phyloP scores from a whole-genome alignment of 108 stramenopile species.

The Aurantiochytrium sp. region DNA sequence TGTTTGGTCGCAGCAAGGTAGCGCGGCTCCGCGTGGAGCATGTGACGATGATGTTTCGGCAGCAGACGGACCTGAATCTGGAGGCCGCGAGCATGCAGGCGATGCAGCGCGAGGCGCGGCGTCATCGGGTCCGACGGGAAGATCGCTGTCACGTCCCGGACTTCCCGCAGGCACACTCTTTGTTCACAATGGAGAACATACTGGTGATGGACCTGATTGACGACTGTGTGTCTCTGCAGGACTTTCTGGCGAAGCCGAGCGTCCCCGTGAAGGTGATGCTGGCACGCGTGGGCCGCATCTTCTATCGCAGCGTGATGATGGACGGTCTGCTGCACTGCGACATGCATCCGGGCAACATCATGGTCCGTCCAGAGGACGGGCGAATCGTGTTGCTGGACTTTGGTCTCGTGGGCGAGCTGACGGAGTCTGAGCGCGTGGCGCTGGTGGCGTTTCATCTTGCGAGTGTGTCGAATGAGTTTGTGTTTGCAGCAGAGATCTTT shows the following conservation, averaged over 20 bases:
- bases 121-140: neutral
- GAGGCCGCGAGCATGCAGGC: neutral
- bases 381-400: neutral
- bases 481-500: neutral
- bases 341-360: neutral
- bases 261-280: neutral
- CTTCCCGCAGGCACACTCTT: neutral
- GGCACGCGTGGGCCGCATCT: neutral
- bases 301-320: neutral
- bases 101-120: neutral
- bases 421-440: neutral
- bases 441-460: neutral
- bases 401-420: neutral
- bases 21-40: neutral
- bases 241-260: neutral
- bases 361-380: neutral
- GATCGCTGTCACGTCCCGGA: neutral
- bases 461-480: neutral
- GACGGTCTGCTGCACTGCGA: neutral
- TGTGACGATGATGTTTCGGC: neutral
- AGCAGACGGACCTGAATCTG: neutral
- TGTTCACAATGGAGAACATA: neutral
- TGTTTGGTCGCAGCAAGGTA: neutral
- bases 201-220: neutral
- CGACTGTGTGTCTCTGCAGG: neutral